Base-by-base conservation (phyloP, 2,329 filamentous ascomycete species). In the Diaporthe vaccinii region DNA sequence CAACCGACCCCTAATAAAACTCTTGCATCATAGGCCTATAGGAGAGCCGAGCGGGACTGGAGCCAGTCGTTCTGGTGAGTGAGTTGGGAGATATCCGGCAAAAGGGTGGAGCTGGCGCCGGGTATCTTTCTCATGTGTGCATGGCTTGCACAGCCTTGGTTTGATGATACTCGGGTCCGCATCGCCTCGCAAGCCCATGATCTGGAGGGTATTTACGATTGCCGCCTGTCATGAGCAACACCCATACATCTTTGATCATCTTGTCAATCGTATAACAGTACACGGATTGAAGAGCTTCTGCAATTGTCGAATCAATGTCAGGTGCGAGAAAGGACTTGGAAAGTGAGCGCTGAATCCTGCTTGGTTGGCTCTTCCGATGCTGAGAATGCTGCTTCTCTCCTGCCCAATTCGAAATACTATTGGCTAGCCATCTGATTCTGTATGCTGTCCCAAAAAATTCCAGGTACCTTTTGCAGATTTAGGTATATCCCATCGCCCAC, bases 21-120 rank as follows among this genome's bases (percentile, higher is more conserved):
- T 65, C 39, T 65, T 65, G 59, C 59, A 62, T 62, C 59, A 62
- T 62, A 62, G 58, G 58, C 41, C 25, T 20, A 1, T 46, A 2
- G 25, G 39, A 65, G 31, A 36, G 10, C 15, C 5, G 10, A 15
- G 57, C 39, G 57, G 57, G 15, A 59, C 57, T 31, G 34, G 57
- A 15, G 25, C 31, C 31, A 15, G 5, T 14, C 25, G 10, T 58
- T 22, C 17, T 65, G 59, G 9, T 15, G 58, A 25, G 25, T 22
- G 59, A 7, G 59, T 46, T 46, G 59, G 10, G 59, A 31, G 59
- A 62, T 46, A 62, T 41, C 17, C 5, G 39, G n/a, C 9, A 20
- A 28, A 44, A 1, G 14, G 10, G 59, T 62, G 59, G 59, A 62
- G 22, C 39, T 36, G 44, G 7, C n/a, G 36, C 20, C 20, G 15